These are phyloP conservation scores for Brassica nigra DNA, from an alignment of 345 rosid genomes.

Conservation along the genomic window DNA sequence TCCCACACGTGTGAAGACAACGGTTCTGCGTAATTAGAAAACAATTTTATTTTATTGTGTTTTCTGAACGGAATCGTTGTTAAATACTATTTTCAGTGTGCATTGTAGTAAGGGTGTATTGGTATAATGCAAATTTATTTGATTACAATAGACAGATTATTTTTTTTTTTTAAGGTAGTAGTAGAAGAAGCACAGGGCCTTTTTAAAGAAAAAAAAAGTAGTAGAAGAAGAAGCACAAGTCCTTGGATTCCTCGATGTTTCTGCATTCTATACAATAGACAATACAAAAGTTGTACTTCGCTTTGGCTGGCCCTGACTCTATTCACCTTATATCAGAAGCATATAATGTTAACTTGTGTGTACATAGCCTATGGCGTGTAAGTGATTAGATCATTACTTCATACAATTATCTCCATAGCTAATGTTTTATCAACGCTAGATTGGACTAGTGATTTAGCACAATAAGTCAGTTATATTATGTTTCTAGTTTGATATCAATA, in stretches of 20 bases:
- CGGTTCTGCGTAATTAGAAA: not conserved
- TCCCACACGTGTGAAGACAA: constrained; percentile 29
- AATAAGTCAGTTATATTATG: too few species aligned
- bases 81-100: too few species aligned
- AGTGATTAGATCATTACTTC: not conserved
- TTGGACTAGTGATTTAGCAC: too few species aligned
- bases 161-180: too few species aligned
- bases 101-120: too few species aligned
- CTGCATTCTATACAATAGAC: not conserved
- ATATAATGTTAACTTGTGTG: too few species aligned
- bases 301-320: not conserved
- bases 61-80: not conserved
- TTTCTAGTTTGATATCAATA: too few species aligned
- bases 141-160: not conserved
- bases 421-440: not conserved
- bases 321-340: not conserved
- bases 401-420: not conserved
- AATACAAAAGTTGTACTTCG: not conserved
- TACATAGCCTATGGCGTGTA: not conserved
- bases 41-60: too few species aligned
- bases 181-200: not conserved
- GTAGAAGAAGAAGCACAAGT: not conserved
- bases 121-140: too few species aligned
- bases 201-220: not conserved
- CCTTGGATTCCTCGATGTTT: constrained; percentile 16